Evolutionary conservation across 208 protist genomes (phyloP).

Genomic region (Novymonas esmeraldas): DNA sequence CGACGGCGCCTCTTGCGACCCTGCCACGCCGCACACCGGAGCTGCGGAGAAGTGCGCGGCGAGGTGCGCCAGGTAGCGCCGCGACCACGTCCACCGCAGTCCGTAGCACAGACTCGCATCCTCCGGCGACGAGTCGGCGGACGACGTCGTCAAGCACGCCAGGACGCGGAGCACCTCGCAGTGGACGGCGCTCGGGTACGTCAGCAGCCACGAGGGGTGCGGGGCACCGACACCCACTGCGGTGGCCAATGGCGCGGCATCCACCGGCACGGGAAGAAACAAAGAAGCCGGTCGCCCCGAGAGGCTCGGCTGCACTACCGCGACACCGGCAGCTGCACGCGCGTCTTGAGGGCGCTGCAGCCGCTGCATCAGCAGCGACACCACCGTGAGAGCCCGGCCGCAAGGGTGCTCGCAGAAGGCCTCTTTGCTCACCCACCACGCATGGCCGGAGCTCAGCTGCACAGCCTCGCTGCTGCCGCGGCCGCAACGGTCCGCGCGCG

Average conservation of each 20-base stretch:
- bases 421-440: conserved; percentile 3
- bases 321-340: neutral
- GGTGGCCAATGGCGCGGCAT: neutral
- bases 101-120: conserved; percentile 4
- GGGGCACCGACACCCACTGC: neutral
- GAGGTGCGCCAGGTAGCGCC: conserved; percentile 30
- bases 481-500: neutral
- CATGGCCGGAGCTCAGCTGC: neutral
- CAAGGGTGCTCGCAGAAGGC: conserved; percentile 24
- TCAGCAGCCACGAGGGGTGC: conserved; percentile 14
- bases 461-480: neutral
- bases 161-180: conserved; percentile 38
- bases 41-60: conserved; percentile 8
- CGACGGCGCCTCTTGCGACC: neutral
- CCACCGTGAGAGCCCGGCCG: conserved; percentile 25
- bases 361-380: conserved; percentile 25
- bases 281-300: neutral
- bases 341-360: neutral
- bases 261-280: conserved; percentile 4
- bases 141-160: conserved; percentile 13
- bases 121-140: neutral
- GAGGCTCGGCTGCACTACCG: neutral
- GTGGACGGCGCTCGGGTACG: conserved; percentile 41
- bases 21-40: neutral
- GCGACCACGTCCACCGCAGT: conserved; percentile 33